phyloP scores from a whole-genome alignment of 106 monocot species.

The Dioscorea alata region DNA sequence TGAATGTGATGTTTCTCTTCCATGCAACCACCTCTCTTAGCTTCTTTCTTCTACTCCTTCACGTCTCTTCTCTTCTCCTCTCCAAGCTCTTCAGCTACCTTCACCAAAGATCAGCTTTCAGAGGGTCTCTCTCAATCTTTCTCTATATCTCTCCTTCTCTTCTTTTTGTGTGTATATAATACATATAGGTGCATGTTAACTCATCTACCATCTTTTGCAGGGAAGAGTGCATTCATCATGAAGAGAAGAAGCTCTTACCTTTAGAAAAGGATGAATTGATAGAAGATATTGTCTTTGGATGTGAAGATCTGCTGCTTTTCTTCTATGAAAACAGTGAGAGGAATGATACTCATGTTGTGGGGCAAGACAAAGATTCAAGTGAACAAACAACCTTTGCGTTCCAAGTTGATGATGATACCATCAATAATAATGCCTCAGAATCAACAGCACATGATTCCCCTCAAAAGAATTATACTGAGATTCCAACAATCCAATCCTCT shows the following conservation, averaged over 20 bases:
- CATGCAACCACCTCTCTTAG: no score
- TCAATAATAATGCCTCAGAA: slow-evolving; percentile 10
- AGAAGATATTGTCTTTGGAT: no score
- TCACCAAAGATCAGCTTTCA: neutral
- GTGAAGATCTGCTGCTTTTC: no score
- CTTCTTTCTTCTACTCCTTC: slow-evolving; percentile 40
- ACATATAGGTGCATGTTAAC: no score
- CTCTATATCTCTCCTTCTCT: neutral
- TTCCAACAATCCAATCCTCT: no score
- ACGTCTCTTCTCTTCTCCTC: slow-evolving; percentile 43
- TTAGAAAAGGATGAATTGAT: no score
- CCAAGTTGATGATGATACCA: neutral
- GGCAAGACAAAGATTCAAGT: no score
- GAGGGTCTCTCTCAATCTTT: no score
- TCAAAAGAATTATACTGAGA: neutral
- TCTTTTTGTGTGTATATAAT: neutral
- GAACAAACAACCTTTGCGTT: no score
- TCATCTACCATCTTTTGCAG: slow-evolving; percentile 15
- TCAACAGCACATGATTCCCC: neutral
- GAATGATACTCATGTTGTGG: no score
- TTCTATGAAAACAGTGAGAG: no score
- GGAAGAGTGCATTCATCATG: neutral
- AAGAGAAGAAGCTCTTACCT: no score
- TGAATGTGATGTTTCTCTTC: slow-evolving; percentile 25
- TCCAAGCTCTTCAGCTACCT: slow-evolving; percentile 48